These are phyloP conservation scores for Leucoagaricus sp. DNA, from an alignment of 1,284 basidiomycete species.

Conservation along the genomic window DNA sequence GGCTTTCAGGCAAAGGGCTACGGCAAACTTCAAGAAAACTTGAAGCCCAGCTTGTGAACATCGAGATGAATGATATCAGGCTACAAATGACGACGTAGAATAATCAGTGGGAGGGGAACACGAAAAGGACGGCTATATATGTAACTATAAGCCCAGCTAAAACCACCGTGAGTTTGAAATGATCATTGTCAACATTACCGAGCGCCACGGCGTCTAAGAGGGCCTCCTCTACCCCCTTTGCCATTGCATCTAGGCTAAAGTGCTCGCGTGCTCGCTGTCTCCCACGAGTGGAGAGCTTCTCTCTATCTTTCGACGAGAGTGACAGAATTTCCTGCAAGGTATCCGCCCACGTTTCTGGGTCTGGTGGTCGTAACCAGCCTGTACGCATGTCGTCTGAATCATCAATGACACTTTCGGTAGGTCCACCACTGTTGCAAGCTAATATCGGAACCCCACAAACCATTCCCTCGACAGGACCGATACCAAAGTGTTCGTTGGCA, in stretches of 20 bases:
- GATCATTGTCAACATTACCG: conserved; percentile 37
- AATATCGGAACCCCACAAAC: conserved; percentile 88
- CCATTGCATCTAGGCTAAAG: conserved; percentile 71
- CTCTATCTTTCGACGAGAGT: conserved; percentile 48
- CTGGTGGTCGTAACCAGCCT: conserved; percentile 73
- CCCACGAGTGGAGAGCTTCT: conserved; percentile 53
- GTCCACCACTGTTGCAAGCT: conserved; percentile 89
- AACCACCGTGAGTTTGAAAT: conserved; percentile 28
- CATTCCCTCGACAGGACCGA: conserved; percentile 96
- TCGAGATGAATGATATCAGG: background rate
- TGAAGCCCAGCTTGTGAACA: no score
- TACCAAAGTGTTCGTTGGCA: conserved; percentile 95
- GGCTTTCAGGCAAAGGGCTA: no score
- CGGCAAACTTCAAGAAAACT: no score
- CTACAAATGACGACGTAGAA: background rate
- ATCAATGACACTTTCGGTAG: conserved; percentile 83
- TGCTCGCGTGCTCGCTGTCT: conserved; percentile 53
- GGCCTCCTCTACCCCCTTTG: conserved; percentile 56
- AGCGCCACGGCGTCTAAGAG: conserved; percentile 52
- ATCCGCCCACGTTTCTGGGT: conserved; percentile 66
- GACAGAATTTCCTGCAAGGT: conserved; percentile 64
- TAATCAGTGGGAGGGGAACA: background rate
- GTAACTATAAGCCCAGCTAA: conserved; percentile 35
- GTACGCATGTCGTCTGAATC: conserved; percentile 40
- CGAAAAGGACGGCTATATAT: conserved; percentile 19